Percentiles rank a stretch among this genome's conserved stretches.
Evolutionary conservation across 768 basidiomycete species (phyloP).

Genomic region (Termitomyces sp.): DNA sequence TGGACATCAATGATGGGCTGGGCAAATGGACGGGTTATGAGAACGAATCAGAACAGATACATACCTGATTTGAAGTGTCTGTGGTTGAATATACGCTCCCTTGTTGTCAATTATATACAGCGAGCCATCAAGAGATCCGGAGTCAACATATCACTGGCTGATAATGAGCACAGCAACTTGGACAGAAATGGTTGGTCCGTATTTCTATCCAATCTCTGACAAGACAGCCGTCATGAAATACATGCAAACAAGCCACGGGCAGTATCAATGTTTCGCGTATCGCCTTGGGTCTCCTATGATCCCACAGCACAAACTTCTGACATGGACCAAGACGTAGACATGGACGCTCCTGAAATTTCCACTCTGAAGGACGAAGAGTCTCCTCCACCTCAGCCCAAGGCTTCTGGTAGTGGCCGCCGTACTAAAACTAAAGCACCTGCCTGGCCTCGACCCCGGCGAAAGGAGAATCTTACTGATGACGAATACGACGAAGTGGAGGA

Average conservation of each 20-base stretch:
- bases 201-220: conserved; percentile 13
- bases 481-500: conserved; percentile 64
- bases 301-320: conserved; percentile 27
- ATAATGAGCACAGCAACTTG: not conserved
- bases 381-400: conserved; percentile 51
- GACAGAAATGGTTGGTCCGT: conserved; percentile 14
- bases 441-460: conserved; percentile 18
- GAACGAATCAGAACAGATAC: conserved; percentile 35
- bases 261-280: conserved; percentile 55
- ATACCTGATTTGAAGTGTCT: conserved; percentile 2
- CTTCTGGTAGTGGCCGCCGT: conserved; percentile 23
- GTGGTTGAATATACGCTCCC: too few species aligned
- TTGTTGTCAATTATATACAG: not conserved
- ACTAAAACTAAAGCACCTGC: conserved; percentile 14
- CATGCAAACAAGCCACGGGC: conserved; percentile 31
- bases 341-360: conserved; percentile 84
- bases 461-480: conserved; percentile 37
- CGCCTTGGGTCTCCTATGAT: conserved; percentile 60
- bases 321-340: conserved; percentile 50
- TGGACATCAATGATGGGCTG: conserved; percentile 53
- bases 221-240: conserved; percentile 26
- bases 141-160: not conserved
- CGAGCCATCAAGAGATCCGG: not conserved
- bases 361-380: conserved; percentile 69
- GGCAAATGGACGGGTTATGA: conserved; percentile 70